Evolutionary conservation across 129 eudicot species (phyloP), one percentile per base, ranked within the genome.

Genomic region (Flaveria sonorensis): DNA sequence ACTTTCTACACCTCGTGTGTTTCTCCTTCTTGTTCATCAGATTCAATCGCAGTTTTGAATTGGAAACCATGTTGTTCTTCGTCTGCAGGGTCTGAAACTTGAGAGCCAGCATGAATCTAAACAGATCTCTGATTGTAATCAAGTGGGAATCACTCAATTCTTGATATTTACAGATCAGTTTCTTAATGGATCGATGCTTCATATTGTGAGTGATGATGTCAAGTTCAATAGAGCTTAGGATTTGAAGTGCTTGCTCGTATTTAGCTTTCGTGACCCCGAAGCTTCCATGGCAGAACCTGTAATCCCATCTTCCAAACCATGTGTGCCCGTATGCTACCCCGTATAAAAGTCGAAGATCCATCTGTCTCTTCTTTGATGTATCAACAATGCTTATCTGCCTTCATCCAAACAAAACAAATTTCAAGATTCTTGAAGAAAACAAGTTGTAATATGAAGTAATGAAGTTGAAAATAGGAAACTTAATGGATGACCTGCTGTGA

Each of bases 261-360:
- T 80, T 74, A 52, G 84, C 80, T 71, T 81, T 83, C 1, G 85
- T 83, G 62, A 88, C 86, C 13, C 93, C 93, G 64, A 84, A 90
- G 81, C 93, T 90, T 24, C 96, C 96, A 69, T 67, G 83, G 81
- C 72, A 83, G 52, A 90, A 90, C 28, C 68, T 65, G 63, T 90
- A 90, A 7, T 85, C 96, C 96, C 96, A 90, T 69, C 85, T 84
- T 12, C 93, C 96, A 76, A 88, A 90, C 96, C 96, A 90, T 1
- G 96, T 78, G 48, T 86, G 87, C 19, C 96, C 93, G 7, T 86
- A 84, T 0, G 93, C 86, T 15, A 94, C 77, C 32, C 93, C 97
- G 23, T 94, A 85, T 15, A 94, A 91, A 72, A 94, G 75, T 15
- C 99, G 64, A 53, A 91, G 90, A 70, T 94, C 99, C 96, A 91